These are phyloP conservation scores for Tetradesmus lagerheimii DNA, from an alignment of 139 green algal species.

Conservation along the genomic window DNA sequence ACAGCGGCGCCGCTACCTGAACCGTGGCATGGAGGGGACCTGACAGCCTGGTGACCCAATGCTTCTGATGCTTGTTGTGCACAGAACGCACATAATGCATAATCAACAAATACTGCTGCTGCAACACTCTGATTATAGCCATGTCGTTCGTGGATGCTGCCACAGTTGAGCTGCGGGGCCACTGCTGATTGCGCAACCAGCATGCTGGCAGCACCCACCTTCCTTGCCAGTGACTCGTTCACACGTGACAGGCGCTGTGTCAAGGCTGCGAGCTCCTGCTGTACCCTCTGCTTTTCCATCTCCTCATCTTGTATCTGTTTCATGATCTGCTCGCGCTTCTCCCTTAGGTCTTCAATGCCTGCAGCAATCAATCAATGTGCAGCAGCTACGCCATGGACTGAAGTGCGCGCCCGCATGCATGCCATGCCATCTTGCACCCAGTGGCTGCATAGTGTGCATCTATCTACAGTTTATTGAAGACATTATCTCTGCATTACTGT, in stretches of 20 bases:
- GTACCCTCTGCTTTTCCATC: slow-evolving; percentile 64
- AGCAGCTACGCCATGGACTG: not conserved
- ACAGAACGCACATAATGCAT: too few species aligned
- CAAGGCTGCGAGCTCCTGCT: slow-evolving; percentile 29
- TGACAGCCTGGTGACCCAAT: not conserved
- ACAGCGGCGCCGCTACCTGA: too few species aligned
- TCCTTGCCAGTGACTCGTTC: slow-evolving; percentile 44
- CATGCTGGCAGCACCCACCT: slow-evolving; percentile 23
- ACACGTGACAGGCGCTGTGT: slow-evolving; percentile 42
- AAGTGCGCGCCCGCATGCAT: not conserved
- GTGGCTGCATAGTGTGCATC: not conserved
- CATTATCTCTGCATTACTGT: too few species aligned
- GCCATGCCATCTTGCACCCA: not conserved
- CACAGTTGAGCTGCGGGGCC: too few species aligned
- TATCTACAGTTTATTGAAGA: too few species aligned
- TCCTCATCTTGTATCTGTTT: slow-evolving; percentile 73
- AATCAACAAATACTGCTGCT: not conserved
- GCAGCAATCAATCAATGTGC: not conserved
- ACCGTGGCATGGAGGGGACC: too few species aligned
- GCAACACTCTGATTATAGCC: not conserved
- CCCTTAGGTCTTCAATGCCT: slow-evolving; percentile 84
- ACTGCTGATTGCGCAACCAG: not conserved
- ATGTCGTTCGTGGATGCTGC: too few species aligned
- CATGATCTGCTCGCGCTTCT: slow-evolving; percentile 74
- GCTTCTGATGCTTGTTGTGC: not conserved